Conservation (phyloP, 306 rosid genomes). For the Malus sieversii region DNA sequence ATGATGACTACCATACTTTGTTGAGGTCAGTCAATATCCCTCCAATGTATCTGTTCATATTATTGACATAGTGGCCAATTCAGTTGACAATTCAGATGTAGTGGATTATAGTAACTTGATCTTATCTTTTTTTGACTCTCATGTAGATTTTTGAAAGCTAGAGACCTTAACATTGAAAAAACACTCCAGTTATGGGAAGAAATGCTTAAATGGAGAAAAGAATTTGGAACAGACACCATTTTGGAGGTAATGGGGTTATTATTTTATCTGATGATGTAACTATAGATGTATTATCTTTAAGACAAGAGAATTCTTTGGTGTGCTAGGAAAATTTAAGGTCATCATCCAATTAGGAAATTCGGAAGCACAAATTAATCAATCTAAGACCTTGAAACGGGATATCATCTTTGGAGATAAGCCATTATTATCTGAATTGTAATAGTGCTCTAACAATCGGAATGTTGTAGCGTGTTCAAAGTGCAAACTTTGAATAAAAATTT, state of each 20-base stretch:
- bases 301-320: not conserved
- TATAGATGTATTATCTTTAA: not conserved
- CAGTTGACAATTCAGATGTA: not conserved
- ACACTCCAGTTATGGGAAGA: slow-evolving; percentile 88
- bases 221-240: slow-evolving; percentile 71
- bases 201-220: slow-evolving; percentile 84
- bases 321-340: not conserved
- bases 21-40: slow-evolving; percentile 46
- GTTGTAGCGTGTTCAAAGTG: not conserved
- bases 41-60: not conserved
- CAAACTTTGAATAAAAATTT: not conserved
- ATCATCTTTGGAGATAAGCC: not conserved
- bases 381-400: not conserved
- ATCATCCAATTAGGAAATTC: not conserved
- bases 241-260: slow-evolving; percentile 57
- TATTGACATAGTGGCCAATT: not conserved
- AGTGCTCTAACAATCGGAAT: not conserved
- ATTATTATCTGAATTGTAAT: not conserved
- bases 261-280: not conserved
- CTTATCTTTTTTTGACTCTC: not conserved
- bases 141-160: slow-evolving; percentile 77
- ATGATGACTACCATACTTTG: slow-evolving; percentile 76
- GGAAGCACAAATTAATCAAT: not conserved
- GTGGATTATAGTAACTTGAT: not conserved
- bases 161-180: slow-evolving; percentile 70